phyloP scores from a whole-genome alignment of 352 stramenopile genomes.

The Globisporangium sylvaticum region DNA sequence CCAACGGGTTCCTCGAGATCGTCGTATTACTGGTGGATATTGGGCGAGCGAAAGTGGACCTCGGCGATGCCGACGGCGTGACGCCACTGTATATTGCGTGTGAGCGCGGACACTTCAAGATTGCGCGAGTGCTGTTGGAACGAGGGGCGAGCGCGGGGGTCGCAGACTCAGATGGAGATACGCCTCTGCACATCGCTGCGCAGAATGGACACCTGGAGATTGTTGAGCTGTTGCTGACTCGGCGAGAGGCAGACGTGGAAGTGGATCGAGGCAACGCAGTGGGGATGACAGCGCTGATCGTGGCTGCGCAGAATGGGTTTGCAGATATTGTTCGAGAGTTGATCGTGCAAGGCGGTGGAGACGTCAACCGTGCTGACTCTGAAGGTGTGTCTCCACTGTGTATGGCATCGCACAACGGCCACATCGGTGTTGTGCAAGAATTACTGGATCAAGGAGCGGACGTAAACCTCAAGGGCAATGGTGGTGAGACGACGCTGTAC shows the following conservation, averaged over 20 bases:
- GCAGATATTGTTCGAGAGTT: background rate
- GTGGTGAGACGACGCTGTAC: background rate
- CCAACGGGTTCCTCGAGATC: conserved; percentile 8
- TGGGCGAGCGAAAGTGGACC: background rate
- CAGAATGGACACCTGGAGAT: conserved; percentile 1
- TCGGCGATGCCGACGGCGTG: conserved; percentile 38
- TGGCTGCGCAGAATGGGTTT: background rate
- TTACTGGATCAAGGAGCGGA: background rate
- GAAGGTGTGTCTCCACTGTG: background rate
- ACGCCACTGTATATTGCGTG: conserved; percentile 6
- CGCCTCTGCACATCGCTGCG: background rate
- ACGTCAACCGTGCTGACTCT: background rate
- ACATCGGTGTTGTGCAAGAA: background rate
- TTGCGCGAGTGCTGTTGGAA: background rate
- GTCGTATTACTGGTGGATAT: background rate
- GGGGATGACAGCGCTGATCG: background rate
- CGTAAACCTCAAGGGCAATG: background rate
- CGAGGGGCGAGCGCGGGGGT: background rate
- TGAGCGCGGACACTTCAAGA: background rate
- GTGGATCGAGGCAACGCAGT: background rate
- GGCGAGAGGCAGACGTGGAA: background rate
- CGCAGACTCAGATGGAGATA: conserved; percentile 1
- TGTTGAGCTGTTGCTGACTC: background rate
- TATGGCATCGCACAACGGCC: background rate
- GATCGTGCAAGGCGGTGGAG: background rate